These are phyloP conservation scores for Fusarium setosum DNA, from an alignment of 2,329 filamentous ascomycete genomes.

Conservation along the genomic window DNA sequence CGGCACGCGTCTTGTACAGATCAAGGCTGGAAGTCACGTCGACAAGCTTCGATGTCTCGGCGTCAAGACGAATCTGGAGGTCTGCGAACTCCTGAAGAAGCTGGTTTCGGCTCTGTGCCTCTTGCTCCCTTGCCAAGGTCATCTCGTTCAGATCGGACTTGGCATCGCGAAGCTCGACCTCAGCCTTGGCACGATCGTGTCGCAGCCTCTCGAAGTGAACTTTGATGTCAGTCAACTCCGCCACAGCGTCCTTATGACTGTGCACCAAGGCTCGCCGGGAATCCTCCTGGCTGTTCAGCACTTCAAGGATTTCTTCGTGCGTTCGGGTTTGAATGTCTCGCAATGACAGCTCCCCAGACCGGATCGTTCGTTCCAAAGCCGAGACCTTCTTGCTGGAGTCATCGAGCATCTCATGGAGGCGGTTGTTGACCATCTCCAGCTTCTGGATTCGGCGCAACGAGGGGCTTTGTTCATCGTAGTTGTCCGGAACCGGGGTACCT, in stretches of 20 bases:
- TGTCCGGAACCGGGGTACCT: constrained; percentile 70
- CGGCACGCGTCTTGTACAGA: constrained; percentile 90
- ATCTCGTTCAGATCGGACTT: constrained; percentile 88
- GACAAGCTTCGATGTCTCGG: constrained; percentile 84
- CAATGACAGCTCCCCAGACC: constrained; percentile 86
- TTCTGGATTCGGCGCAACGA: constrained; percentile 87
- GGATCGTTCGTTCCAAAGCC: constrained; percentile 85
- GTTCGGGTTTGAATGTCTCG: constrained; percentile 93
- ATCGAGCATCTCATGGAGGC: constrained; percentile 93
- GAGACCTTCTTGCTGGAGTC: constrained; percentile 95
- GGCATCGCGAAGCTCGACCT: constrained; percentile 88
- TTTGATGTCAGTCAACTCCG: constrained; percentile 88
- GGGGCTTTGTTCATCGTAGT: constrained; percentile 81
- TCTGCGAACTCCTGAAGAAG: constrained; percentile 93
- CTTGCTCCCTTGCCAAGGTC: constrained; percentile 82
- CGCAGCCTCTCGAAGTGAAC: constrained; percentile 88
- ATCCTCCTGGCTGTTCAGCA: constrained; percentile 93
- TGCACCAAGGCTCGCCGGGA: constrained; percentile 84
- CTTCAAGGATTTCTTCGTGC: constrained; percentile 92
- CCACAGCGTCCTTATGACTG: constrained; percentile 85
- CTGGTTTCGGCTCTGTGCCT: constrained; percentile 87
- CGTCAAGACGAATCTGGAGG: constrained; percentile 91
- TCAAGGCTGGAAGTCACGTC: constrained; percentile 87
- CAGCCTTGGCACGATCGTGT: constrained; percentile 80
- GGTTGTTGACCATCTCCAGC: constrained; percentile 90